phyloP scores from a whole-genome alignment of 768 basidiomycete species.

The Cystofilobasidium macerans region DNA sequence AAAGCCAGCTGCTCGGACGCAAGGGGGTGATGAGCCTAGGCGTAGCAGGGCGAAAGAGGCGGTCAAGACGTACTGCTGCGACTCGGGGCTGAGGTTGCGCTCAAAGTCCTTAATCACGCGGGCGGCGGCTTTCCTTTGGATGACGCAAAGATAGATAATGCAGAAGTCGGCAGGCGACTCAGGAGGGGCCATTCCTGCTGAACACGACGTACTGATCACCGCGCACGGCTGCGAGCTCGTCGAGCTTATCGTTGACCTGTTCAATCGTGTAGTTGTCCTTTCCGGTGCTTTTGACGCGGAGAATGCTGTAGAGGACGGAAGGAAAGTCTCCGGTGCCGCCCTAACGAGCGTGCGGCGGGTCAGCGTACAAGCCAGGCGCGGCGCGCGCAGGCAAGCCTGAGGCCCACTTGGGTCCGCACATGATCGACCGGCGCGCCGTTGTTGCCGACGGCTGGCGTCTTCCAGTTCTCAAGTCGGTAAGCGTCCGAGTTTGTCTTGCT shows the following conservation, averaged over 20 bases:
- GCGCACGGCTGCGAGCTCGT: slow-evolving; percentile 58
- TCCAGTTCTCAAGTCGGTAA: slow-evolving; percentile 78
- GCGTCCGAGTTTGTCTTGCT: slow-evolving; percentile 52
- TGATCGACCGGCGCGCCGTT: neutral
- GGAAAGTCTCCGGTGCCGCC: slow-evolving; percentile 65
- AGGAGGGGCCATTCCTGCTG: neutral
- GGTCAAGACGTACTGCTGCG: slow-evolving; percentile 48
- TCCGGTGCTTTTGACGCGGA: slow-evolving; percentile 58
- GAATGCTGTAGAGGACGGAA: slow-evolving; percentile 69
- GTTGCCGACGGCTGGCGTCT: slow-evolving; percentile 31
- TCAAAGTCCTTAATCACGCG: slow-evolving; percentile 2
- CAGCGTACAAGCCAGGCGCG: neutral
- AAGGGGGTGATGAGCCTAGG: neutral
- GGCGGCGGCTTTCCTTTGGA: neutral
- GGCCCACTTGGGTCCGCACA: neutral
- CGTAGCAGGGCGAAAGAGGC: no score
- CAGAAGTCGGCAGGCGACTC: neutral
- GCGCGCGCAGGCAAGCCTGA: neutral
- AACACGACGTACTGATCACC: slow-evolving; percentile 2
- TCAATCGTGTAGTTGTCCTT: slow-evolving; percentile 65
- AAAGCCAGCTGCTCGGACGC: slow-evolving; percentile 54
- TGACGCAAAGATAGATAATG: neutral
- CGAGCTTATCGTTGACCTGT: slow-evolving; percentile 67
- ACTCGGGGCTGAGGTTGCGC: slow-evolving; percentile 59
- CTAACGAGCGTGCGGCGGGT: neutral